These are phyloP conservation scores for Musa schizocarpa DNA, from an alignment of 176 grass and related monocot genomes.

Conservation along the genomic window DNA sequence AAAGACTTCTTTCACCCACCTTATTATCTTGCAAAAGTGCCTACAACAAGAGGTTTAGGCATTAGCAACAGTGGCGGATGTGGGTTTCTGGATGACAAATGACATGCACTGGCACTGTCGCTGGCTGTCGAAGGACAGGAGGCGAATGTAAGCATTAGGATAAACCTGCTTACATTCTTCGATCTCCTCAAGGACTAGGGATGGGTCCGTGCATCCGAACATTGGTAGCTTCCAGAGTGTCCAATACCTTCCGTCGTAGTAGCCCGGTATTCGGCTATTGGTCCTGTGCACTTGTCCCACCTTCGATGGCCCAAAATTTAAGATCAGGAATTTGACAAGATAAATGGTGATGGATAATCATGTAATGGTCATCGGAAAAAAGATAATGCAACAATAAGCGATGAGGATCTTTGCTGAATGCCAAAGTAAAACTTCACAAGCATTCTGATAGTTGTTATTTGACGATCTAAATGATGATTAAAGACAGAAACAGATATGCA, in stretches of 20 bases:
- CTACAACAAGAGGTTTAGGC: background rate
- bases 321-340: background rate
- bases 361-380: background rate
- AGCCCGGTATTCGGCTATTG: conserved; percentile 49
- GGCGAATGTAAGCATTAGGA: conserved; percentile 46
- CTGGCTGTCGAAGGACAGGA: conserved; percentile 40
- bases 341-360: background rate
- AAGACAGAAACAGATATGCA: too few relatives aligned
- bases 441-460: too few relatives aligned
- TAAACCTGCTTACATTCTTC: conserved; percentile 44
- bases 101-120: conserved; percentile 66
- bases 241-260: conserved; percentile 67
- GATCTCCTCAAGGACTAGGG: conserved; percentile 36
- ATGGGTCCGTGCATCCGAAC: conserved; percentile 47
- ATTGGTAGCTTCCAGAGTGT: conserved; percentile 66
- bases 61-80: background rate
- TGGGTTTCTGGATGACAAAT: conserved; percentile 48
- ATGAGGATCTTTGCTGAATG: too few relatives aligned
- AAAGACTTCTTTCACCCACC: too few relatives aligned
- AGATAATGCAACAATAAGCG: background rate
- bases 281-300: conserved; percentile 35
- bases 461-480: too few relatives aligned
- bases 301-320: conserved; percentile 15
- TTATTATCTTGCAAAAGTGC: too few relatives aligned
- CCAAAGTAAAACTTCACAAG: too few relatives aligned